phyloP scores from a whole-genome alignment of 345 rosid genomes.

The Aquilaria malaccensis region DNA sequence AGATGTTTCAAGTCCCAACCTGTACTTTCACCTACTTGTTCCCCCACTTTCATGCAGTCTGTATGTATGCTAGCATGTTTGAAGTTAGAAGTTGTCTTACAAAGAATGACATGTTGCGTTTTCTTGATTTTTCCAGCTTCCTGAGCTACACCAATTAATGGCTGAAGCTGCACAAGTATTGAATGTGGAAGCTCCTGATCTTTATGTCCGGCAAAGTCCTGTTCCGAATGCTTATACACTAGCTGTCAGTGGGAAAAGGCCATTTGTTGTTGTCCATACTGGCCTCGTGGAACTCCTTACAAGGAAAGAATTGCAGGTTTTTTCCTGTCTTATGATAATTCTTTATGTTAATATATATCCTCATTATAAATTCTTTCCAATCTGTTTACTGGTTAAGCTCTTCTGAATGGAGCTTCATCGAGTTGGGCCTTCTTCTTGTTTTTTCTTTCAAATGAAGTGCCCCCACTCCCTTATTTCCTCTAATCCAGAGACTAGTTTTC shows the following conservation, averaged over 20 bases:
- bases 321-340: conserved; percentile 1
- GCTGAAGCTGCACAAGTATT: conserved; percentile 71
- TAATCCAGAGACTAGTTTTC: neutral
- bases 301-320: conserved; percentile 80
- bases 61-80: too few species aligned
- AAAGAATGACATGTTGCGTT: neutral
- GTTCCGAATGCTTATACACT: conserved; percentile 91
- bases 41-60: too few species aligned
- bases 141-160: conserved; percentile 82
- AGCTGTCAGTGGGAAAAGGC: conserved; percentile 82
- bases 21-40: too few species aligned
- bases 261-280: conserved; percentile 87
- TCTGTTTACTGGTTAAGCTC: neutral
- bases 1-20: too few species aligned
- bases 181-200: conserved; percentile 81
- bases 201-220: conserved; percentile 90
- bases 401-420: neutral
- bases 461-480: too few species aligned
- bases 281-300: conserved; percentile 92
- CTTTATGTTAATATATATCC: neutral
- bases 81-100: too few species aligned
- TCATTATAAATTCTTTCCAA: neutral
- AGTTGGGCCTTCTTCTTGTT: neutral
- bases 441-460: too few species aligned
- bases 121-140: conserved; percentile 40